Evolutionary conservation across 2,329 filamentous ascomycete genomes (phyloP).

Genomic region (Talaromyces sp.): DNA sequence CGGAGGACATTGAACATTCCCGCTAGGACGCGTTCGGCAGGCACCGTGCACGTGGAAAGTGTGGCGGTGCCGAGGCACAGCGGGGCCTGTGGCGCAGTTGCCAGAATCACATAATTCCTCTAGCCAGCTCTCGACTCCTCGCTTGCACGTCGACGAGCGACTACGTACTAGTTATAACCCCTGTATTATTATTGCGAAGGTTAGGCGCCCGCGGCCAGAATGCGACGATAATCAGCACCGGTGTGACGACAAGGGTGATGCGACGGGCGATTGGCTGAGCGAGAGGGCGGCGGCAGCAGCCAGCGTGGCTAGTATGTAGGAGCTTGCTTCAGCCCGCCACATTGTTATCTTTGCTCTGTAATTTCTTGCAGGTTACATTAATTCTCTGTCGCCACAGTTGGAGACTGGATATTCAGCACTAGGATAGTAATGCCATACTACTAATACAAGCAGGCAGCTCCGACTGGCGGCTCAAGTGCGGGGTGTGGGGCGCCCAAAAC

Average conservation of each 20-base stretch:
- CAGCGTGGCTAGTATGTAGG: not conserved
- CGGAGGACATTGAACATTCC: not conserved
- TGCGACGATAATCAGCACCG: not conserved
- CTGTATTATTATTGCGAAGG: no score
- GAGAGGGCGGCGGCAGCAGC: not conserved
- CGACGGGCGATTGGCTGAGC: not conserved
- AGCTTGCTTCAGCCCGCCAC: not conserved
- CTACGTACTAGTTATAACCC: no score
- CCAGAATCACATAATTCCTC: not conserved
- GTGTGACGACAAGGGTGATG: not conserved
- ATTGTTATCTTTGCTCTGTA: no score
- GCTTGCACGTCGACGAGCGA: no score
- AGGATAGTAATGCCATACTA: no score
- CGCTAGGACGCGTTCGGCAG: not conserved
- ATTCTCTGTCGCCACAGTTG: no score
- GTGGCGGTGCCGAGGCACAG: not conserved
- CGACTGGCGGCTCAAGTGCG: constrained; percentile 6
- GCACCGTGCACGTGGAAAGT: not conserved
- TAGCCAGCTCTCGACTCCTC: no score
- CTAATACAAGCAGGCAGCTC: not conserved
- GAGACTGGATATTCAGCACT: no score
- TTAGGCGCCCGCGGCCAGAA: not conserved
- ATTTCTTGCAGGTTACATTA: no score
- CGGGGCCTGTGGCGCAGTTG: not conserved
- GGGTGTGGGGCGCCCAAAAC: constrained; percentile 4